Conservation (phyloP, 1,284 basidiomycete genomes). For the Stygiomarasmius scandens region DNA sequence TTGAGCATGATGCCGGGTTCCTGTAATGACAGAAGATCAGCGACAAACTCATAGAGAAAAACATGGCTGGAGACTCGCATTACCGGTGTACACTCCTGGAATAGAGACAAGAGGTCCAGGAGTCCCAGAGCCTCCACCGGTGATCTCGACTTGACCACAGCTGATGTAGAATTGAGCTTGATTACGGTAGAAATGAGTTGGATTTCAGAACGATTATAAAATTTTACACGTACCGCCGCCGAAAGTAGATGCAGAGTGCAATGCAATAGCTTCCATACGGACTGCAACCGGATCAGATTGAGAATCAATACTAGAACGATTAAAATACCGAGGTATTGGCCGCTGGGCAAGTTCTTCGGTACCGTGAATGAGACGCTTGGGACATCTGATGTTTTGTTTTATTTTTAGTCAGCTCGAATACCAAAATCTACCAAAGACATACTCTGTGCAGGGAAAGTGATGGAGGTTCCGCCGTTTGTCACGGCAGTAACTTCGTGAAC, state of each 20-base stretch:
- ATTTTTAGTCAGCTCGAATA: too few relatives aligned
- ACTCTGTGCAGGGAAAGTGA: conserved; percentile 41
- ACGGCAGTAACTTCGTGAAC: conserved; percentile 41
- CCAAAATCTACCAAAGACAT: background rate
- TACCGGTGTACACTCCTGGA: conserved; percentile 38
- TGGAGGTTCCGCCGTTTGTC: conserved; percentile 41
- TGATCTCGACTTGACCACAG: conserved; percentile 36
- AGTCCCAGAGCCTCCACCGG: conserved; percentile 30
- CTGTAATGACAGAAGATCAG: too few relatives aligned
- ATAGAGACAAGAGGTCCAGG: conserved; percentile 37
- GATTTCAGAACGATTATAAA: too few relatives aligned
- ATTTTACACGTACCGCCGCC: conserved; percentile 22
- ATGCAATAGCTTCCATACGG: conserved; percentile 50
- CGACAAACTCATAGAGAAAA: too few relatives aligned
- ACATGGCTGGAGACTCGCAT: too few relatives aligned
- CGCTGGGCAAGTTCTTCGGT: conserved; percentile 44
- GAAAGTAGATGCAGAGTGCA: conserved; percentile 38
- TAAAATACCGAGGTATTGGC: conserved; percentile 37
- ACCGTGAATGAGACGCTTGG: conserved; percentile 44
- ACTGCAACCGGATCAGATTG: conserved; percentile 22
- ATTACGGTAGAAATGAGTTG: too few relatives aligned
- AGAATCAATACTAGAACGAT: too few relatives aligned
- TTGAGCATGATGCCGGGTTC: conserved; percentile 30
- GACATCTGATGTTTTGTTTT: conserved; percentile 33
- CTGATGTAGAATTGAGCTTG: conserved; percentile 38